Base-by-base conservation (phyloP, 352 stramenopile genomes). In the Globisporangium carolinianum region DNA sequence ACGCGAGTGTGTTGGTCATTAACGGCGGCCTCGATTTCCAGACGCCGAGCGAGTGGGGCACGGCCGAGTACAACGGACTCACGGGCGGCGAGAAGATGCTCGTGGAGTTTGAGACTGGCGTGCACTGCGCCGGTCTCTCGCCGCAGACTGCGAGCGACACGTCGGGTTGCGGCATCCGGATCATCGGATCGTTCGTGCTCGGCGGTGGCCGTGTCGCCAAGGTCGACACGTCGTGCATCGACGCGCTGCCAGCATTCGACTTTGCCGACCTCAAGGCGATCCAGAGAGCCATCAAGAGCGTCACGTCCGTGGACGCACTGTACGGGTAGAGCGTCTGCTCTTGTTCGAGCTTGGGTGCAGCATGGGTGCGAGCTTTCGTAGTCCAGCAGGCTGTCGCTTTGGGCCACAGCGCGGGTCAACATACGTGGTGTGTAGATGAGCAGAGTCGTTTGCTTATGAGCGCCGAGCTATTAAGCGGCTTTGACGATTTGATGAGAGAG, bases 21-120 rank as follows among this genome's bases (percentile, higher is more conserved):
- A 76, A 63, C 46, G 61, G 71, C 6, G 55, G 45, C 0, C 32
- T 76, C 56, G 71, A 80, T 11, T 61, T 51, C 35, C 48, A 61
- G 39, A 79, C 68, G 9, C 46, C 51, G 7, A 51, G 18, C 3
- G 68, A 79, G 37, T 46, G 54, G 5, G 68, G 58, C 14, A 45
- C 58, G 7, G 41, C 49, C 4, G 48, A 73, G 39, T 62, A 58
- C 59, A 51, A 60, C 8, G 65, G 62, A 5, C 37, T 79, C 6
- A 17, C 48, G 10, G 57, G 53, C 3, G 37, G 43, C 7, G 45
- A 41, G 12, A 72, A 72, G 51, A 49, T 68, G 32, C 15, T 67
- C 3, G 32, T 77, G 11, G 50, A 59, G 12, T 76, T 74, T 50
- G 38, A 67, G 10, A 66, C 63, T 32, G 69, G 69, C 14, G 51